These are phyloP conservation scores for Guadua angustifolia DNA, from an alignment of 176 grass and related monocot genomes.

Conservation along the genomic window DNA sequence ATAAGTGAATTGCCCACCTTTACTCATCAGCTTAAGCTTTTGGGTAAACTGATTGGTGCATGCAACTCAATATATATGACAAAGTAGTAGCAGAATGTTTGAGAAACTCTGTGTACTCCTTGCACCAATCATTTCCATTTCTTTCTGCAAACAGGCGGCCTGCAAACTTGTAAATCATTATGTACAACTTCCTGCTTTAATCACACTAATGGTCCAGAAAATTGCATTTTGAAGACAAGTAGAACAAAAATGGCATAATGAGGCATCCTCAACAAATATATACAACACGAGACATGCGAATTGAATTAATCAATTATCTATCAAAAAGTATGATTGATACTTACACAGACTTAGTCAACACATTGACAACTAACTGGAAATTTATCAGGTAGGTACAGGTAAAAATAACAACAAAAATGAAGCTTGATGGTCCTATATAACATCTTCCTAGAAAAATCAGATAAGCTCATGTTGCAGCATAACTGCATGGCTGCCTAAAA, in stretches of 20 bases:
- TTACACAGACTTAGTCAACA: constrained; percentile 43
- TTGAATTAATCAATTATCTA: constrained; percentile 20
- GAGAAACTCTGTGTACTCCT: background rate
- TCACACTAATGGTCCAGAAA: background rate
- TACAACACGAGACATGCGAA: background rate
- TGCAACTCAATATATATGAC: too few species aligned
- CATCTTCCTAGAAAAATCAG: constrained; percentile 43
- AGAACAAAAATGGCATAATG: constrained; percentile 1
- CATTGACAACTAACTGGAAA: constrained; percentile 16
- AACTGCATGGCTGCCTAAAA: constrained; percentile 30
- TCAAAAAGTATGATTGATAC: constrained; percentile 45
- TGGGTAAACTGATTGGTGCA: too few species aligned
- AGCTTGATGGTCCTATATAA: constrained; percentile 37
- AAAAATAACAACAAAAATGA: constrained; percentile 42
- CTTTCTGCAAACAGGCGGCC: background rate
- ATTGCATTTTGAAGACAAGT: background rate
- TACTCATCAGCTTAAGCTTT: too few species aligned
- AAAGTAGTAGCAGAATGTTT: background rate
- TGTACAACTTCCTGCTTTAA: background rate
- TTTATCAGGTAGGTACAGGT: constrained; percentile 55
- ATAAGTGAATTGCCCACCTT: too few species aligned
- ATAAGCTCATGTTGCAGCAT: constrained; percentile 31
- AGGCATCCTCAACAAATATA: constrained; percentile 6
- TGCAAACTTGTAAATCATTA: constrained; percentile 6
- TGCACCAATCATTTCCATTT: constrained; percentile 11